Evolutionary conservation across 2,329 filamentous ascomycete species (phyloP).

Genomic region (Apiospora arundinis): DNA sequence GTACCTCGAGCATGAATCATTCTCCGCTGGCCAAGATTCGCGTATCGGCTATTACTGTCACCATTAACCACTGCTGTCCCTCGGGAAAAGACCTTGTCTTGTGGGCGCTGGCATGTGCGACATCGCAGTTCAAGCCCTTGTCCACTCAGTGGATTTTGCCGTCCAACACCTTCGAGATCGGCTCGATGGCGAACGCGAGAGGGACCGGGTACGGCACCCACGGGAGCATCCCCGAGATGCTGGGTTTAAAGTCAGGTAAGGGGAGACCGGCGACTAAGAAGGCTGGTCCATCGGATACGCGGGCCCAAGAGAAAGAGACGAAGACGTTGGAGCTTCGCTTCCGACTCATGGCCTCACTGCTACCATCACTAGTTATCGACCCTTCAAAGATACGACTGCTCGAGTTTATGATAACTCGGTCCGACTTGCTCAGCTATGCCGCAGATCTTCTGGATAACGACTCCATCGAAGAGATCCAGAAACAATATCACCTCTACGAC

Average conservation of each 20-base stretch:
- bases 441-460: slow-evolving; percentile 29
- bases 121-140: not conserved
- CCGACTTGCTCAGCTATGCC: slow-evolving; percentile 29
- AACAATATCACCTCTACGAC: slow-evolving; percentile 41
- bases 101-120: slow-evolving; percentile 21
- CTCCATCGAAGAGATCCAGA: slow-evolving; percentile 37
- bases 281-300: not conserved
- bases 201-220: not conserved
- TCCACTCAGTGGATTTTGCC: not conserved
- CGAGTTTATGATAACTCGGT: slow-evolving; percentile 28
- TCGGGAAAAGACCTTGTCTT: slow-evolving; percentile 11
- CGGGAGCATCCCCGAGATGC: no score
- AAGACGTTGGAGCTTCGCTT: slow-evolving; percentile 28
- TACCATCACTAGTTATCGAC: slow-evolving; percentile 24
- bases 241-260: no score
- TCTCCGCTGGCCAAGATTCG: not conserved
- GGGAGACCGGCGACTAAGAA: not conserved
- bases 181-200: not conserved
- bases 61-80: slow-evolving; percentile 21
- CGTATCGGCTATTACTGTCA: not conserved
- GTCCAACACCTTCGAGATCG: not conserved
- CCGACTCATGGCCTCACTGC: slow-evolving; percentile 28
- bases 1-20: not conserved
- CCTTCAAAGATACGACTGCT: not conserved
- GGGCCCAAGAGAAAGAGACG: not conserved